These are phyloP conservation scores for Botrytis fragariae DNA, from an alignment of 2,329 filamentous ascomycete species.

Conservation along the genomic window DNA sequence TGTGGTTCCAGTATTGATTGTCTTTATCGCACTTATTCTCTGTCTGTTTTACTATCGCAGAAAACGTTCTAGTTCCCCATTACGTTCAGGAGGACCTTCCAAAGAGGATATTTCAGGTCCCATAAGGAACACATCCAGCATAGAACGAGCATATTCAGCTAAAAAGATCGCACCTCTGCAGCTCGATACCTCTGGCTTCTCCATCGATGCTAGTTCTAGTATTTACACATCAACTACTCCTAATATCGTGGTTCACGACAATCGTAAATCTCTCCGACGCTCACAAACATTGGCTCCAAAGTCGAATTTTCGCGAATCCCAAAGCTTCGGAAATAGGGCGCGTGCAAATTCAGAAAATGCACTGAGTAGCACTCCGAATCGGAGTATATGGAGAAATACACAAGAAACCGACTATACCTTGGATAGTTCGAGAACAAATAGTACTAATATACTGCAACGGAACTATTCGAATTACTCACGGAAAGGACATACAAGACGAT, in stretches of 20 bases:
- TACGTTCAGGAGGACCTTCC: constrained; percentile 10
- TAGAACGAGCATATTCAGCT: constrained; percentile 22
- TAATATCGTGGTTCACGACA: background rate
- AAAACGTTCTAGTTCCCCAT: constrained; percentile 23
- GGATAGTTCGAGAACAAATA: constrained; percentile 27
- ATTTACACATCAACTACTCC: constrained; percentile 11
- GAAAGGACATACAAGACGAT: constrained; percentile 32
- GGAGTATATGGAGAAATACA: constrained; percentile 32
- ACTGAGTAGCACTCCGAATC: constrained; percentile 24
- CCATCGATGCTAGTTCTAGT: constrained; percentile 15
- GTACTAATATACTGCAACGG: constrained; percentile 25
- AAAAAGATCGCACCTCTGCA: constrained; percentile 27
- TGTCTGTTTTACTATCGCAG: constrained; percentile 27
- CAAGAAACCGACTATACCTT: constrained; percentile 29
- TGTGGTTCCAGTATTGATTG: constrained; percentile 26
- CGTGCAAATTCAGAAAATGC: constrained; percentile 34
- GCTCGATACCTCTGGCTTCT: constrained; percentile 32
- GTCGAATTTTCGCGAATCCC: constrained; percentile 23
- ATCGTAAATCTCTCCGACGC: constrained; percentile 13
- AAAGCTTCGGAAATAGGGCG: constrained; percentile 20
- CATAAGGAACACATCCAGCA: constrained; percentile 23
- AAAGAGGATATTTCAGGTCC: constrained; percentile 34
- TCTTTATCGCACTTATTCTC: constrained; percentile 27
- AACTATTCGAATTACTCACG: constrained; percentile 36
- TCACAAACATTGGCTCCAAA: constrained; percentile 18